Base-by-base conservation (phyloP, 169 alveolate genomes). In the Babesia ovata region DNA sequence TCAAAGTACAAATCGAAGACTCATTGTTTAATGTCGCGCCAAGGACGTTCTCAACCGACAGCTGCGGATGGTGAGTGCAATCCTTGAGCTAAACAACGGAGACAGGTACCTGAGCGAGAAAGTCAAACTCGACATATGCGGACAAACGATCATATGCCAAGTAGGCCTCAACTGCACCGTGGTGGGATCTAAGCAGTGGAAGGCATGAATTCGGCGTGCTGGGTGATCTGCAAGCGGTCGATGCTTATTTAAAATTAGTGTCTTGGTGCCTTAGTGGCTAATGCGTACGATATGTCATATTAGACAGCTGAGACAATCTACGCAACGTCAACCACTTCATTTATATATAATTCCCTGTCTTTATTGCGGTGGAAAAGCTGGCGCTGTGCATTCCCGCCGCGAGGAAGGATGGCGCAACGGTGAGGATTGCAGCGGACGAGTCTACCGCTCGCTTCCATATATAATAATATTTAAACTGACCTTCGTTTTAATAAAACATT, bases 121-220 rank as follows among this genome's bases (percentile, higher is more conserved):
- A 53, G 52, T 83, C 24, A 79, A 70, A 53, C 72, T 83, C 24
- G 60, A 76, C 39, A 90, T 88, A 17, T 91, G 84, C 21, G 93
- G 85, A 16, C 85, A 79, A 59, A 72, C 61, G 24, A 84, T 88
- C 28, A 65, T 84, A 53, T 88, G 93, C 78, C 93, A 88, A 45
- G 89, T 88, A 50, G 88, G 93, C 60, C 70, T 88, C 42, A 88
- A 81, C 69, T 88, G 93, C 73, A 84, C 93, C 21, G 91, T 84
- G 42, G 78, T 44, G 52, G 78, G 48, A 12, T 48, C 59, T 67
- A 62, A 77, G 26, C 61, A 61, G 65, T 67, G 63, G 49, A 59
- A 48, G 24, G 14, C 62, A 42, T 63, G 42, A 72, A n/a, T 24
- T 70, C 39, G 39, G 39, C 6, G 10, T 4, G 6, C 2, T 33